phyloP scores from a whole-genome alignment of 441 rosid genomes.

The Brassica hybrid region DNA sequence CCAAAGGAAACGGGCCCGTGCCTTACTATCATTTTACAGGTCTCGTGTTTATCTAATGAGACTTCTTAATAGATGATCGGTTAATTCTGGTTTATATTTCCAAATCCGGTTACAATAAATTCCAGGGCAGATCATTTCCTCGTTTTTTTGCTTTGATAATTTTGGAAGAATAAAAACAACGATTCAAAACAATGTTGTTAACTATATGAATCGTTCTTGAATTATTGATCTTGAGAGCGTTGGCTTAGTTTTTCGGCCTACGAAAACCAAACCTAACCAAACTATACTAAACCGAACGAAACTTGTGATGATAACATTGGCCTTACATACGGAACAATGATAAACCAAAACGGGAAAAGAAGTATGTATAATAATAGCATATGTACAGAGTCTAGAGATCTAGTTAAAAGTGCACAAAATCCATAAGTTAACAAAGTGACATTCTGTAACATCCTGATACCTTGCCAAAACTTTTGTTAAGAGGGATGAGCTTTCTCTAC shows the following conservation, averaged over 20 bases:
- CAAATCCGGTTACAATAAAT: not conserved
- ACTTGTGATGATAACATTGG: slow-evolving; percentile 10
- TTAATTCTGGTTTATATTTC: not conserved
- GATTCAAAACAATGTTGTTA: too few species aligned
- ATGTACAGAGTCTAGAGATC: slow-evolving; percentile 15
- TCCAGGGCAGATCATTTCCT: not conserved
- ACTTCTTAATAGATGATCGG: not conserved
- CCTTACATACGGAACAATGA: slow-evolving; percentile 31
- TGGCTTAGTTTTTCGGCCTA: not conserved
- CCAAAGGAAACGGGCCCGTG: slow-evolving; percentile 15
- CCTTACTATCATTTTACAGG: slow-evolving; percentile 20
- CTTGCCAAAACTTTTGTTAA: too few species aligned
- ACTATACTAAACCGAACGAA: not conserved
- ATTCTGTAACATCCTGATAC: too few species aligned
- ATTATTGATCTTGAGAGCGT: too few species aligned
- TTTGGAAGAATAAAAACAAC: too few species aligned
- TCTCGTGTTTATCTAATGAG: not conserved
- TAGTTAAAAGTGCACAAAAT: not conserved
- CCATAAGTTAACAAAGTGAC: too few species aligned
- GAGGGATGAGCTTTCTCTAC: too few species aligned
- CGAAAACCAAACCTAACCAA: not conserved
- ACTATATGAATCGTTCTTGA: too few species aligned
- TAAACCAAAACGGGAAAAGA: too few species aligned
- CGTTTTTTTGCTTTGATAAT: not conserved
- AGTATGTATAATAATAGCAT: slow-evolving; percentile 24